Evolutionary conservation across 331 rosid species (phyloP), one percentile per base, ranked within the genome.

Genomic region (Spiraea crenata): DNA sequence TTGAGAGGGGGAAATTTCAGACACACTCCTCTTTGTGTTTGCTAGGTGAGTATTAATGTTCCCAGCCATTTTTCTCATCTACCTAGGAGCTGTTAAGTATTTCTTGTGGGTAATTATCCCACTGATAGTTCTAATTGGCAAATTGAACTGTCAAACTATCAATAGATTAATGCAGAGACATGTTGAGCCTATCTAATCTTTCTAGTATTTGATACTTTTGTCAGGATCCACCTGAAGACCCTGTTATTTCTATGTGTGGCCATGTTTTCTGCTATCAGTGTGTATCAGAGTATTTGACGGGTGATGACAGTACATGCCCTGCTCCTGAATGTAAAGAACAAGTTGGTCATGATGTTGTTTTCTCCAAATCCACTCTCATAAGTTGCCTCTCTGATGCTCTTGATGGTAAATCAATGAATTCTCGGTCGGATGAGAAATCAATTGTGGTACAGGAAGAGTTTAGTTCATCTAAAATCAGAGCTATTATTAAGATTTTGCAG

Each of bases 231-330:
- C 96, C 97, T 17, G 96, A 91, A 63, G 83, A 82, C 70, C 88
- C 98, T 65, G 96, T 91, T 81, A 82, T 91, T 72, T 89, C 98
- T 0, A 82, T 87, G 93, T 95, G 99, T 70, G 85, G 96, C 71
- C 99, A 95, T 84, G 96, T 91, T 75, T 91, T 89, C 88, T 95
- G 99, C 84, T 86, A 85, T 79, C 93, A 91, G 72, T 95, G 99
- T 70, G 89, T 95, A 41, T 87, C 96, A 19, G 99, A 95, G 49
- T 72, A 66, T 78, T 64, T 91, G 93, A 86, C 92, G 0, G 89
- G 93, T 19, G 96, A 89, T 73, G 96, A 95, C 47, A 89, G 80
- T 78, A 83, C 41, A 64, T 95, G 99, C 78, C 98, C 98, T 17
- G 96, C 85, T 52, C 57, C 20, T 60, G 86, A 65, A 73, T 95